Percentiles rank a stretch among this genome's conserved stretches.
phyloP scores from a whole-genome alignment of 2,329 filamentous ascomycete genomes.

The Saccharata proteae region DNA sequence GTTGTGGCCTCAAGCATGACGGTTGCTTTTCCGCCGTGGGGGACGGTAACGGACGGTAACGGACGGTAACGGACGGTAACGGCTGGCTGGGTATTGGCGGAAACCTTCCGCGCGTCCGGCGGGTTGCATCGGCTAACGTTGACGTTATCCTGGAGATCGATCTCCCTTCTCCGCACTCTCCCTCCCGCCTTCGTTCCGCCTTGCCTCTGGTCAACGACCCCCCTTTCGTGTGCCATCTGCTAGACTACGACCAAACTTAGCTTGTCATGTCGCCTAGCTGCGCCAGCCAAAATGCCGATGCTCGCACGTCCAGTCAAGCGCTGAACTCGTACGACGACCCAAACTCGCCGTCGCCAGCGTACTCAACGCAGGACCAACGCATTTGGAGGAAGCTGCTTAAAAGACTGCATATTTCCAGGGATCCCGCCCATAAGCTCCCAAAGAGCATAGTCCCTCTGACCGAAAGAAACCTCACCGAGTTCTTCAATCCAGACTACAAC shows the following conservation, averaged over 20 bases:
- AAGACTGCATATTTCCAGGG: slow-evolving; percentile 11
- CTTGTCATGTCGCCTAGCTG: slow-evolving; percentile 5
- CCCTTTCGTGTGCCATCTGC: slow-evolving; percentile 1
- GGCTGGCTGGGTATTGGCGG: too few species aligned
- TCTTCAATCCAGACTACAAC: slow-evolving; percentile 18
- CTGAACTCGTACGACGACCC: slow-evolving; percentile 14
- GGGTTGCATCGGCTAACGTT: too few species aligned
- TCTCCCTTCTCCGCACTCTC: too few species aligned
- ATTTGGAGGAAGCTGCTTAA: slow-evolving; percentile 12
- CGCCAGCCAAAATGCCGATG: slow-evolving; percentile 8
- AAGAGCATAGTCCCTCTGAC: slow-evolving; percentile 17
- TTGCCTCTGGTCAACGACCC: too few species aligned
- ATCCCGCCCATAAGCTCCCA: slow-evolving; percentile 12
- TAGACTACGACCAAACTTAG: slow-evolving; percentile 2
- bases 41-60: too few species aligned
- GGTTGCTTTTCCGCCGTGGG: too few species aligned
- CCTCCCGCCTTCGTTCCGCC: too few species aligned
- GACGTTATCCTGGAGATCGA: too few species aligned
- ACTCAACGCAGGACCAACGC: slow-evolving; percentile 11
- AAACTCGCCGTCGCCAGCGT: slow-evolving; percentile 15
- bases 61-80: too few species aligned
- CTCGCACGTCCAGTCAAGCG: too few species aligned
- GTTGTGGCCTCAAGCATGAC: too few species aligned
- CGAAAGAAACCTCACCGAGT: slow-evolving; percentile 17
- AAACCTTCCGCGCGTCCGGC: too few species aligned